Evolutionary conservation across 257 asterid species (phyloP).

Genomic region (Euphrasia confusa): DNA sequence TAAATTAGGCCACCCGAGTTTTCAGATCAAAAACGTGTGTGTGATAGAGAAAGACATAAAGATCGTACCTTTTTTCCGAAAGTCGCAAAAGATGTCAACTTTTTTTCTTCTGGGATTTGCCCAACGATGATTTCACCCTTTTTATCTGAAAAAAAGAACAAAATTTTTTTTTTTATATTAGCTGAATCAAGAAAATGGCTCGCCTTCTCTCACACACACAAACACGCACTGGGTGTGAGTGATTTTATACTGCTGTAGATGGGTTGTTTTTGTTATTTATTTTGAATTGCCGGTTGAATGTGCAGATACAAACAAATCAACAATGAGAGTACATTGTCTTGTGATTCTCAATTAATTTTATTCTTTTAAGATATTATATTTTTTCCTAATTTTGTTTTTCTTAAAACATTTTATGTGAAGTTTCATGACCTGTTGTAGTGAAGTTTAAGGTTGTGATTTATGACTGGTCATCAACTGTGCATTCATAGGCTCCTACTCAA

Average conservation of each 20-base stretch:
- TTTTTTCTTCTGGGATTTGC: constrained; percentile 15
- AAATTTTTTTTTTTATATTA: too few species aligned
- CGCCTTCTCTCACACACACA: constrained; percentile 4
- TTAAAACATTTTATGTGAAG: neutral
- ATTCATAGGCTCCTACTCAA: neutral
- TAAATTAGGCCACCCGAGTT: constrained; percentile 17
- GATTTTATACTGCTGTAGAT: neutral
- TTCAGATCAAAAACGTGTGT: constrained; percentile 19
- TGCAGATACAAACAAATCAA: neutral
- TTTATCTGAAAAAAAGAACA: neutral
- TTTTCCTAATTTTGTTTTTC: neutral
- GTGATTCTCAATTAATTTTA: neutral
- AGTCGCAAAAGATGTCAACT: neutral
- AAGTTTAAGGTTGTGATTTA: neutral
- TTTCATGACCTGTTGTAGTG: constrained; percentile 3
- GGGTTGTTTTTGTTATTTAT: neutral
- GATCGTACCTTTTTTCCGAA: constrained; percentile 3
- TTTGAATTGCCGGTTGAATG: neutral
- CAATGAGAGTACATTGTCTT: neutral
- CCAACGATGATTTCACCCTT: neutral
- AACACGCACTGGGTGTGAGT: neutral
- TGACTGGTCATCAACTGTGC: constrained; percentile 5
- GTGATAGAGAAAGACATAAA: constrained; percentile 2
- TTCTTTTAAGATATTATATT: neutral
- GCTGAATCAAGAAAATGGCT: neutral